Conservation (phyloP, 208 protist genomes). For the Trypanosoma melophagium region DNA sequence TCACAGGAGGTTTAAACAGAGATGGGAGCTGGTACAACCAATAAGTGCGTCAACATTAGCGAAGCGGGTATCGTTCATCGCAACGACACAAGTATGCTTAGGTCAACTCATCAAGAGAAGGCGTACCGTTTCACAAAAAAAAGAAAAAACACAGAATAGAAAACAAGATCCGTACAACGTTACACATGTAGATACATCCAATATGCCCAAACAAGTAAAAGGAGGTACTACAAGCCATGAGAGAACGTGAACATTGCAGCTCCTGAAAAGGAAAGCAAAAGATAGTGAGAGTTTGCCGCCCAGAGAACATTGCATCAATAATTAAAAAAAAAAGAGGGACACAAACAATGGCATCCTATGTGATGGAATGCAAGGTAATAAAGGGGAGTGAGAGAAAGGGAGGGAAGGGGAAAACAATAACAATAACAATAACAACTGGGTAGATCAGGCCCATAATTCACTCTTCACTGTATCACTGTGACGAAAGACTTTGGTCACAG, state of each 20-base stretch:
- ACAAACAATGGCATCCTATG: too few relatives aligned
- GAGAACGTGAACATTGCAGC: too few relatives aligned
- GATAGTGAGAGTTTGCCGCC: too few relatives aligned
- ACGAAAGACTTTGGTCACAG: constrained; percentile 54
- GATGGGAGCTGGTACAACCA: not conserved
- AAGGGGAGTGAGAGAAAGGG: not conserved
- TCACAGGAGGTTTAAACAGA: not conserved
- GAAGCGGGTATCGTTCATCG: not conserved
- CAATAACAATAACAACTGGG: not conserved
- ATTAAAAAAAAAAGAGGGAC: constrained; percentile 7
- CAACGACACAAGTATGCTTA: not conserved
- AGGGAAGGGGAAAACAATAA: not conserved
- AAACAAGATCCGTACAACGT: too few relatives aligned
- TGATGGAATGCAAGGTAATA: not conserved
- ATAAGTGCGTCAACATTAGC: not conserved
- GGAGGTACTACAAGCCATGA: too few relatives aligned
- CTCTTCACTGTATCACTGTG: constrained; percentile 55
- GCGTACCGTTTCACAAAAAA: too few relatives aligned
- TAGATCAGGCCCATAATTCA: constrained; percentile 22
- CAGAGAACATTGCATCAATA: not conserved
- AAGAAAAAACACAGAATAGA: not conserved
- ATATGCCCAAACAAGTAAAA: too few relatives aligned
- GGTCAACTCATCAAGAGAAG: too few relatives aligned
- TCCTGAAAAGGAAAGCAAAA: too few relatives aligned
- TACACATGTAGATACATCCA: too few relatives aligned